Evolutionary conservation across 2,329 filamentous ascomycete species (phyloP), one percentile per base, ranked within the genome.

Genomic region (Diaporthe sp.): DNA sequence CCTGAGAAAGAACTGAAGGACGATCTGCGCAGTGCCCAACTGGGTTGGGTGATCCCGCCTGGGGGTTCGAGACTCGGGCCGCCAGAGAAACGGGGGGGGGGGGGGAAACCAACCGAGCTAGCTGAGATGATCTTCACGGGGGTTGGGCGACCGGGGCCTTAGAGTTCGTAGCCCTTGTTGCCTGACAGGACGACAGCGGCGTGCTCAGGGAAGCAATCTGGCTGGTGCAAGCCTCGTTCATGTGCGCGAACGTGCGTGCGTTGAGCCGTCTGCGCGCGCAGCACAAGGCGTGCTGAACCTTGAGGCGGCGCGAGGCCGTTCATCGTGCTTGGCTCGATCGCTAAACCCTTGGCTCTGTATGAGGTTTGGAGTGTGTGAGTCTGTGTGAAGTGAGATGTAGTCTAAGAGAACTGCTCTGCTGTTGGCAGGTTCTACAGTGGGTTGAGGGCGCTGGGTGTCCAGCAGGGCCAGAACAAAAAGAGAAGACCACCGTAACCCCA

Each of bases 41-140:
- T 51, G 61, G 61, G 61, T 66, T 66, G 61, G 61, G 61, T 51
- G 61, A 66, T 66, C 42, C 30, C 61, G 44, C 61, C 44, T 25
- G 42, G 61, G 42, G 61, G 37, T 51, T 66, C 61, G 61, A 66
- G 42, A 51, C 61, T 51, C 61, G 61, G 61, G 61, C 61, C 61
- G 61, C 42, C 30, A 66, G 37, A 44, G 27, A 8, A 22, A 30
- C 22, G 30, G 37, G 27, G 61, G 42, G 22, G 22, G 19, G 27
- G 42, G 22, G 30, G 61, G 61, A 13, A 51, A 30, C 44, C 17
- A 51, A n/a, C 61, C 61, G 61, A 66, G 61, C 61, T 66, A 66
- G 30, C 42, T 66, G 61, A 37, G 61, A 66, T 66, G 61, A 66
- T 66, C 61, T 66, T 50, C 61, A 50, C 61, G 61, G 61, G 61